phyloP scores from a whole-genome alignment of 345 rosid species.

The Pugionium cornutum region DNA sequence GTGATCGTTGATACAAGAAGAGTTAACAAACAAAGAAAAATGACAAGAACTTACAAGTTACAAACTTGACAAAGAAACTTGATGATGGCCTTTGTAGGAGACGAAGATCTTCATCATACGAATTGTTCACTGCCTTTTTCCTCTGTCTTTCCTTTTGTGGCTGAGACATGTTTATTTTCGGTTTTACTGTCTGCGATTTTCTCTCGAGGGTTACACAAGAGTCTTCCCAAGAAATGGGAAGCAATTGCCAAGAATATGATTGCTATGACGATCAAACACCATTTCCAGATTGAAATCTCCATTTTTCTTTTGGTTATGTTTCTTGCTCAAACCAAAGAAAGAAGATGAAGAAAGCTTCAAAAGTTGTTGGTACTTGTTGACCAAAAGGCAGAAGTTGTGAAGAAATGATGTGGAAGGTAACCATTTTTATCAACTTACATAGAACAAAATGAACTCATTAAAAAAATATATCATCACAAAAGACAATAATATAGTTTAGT shows the following conservation, averaged over 20 bases:
- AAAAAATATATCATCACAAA: not conserved
- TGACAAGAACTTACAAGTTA: constrained; percentile 16
- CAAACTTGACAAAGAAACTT: constrained; percentile 12
- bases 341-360: constrained; percentile 19
- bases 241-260: constrained; percentile 33
- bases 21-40: not conserved
- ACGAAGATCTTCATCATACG: constrained; percentile 18
- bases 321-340: constrained; percentile 7
- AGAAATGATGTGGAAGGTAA: constrained; percentile 31
- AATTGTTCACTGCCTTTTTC: constrained; percentile 19
- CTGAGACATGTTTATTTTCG: constrained; percentile 25
- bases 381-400: constrained; percentile 22
- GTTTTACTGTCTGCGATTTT: constrained; percentile 24
- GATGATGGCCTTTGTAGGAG: not conserved
- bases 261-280: constrained; percentile 32
- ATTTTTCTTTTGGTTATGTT: constrained; percentile 18
- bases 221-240: constrained; percentile 27
- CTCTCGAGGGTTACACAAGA: constrained; percentile 38
- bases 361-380: constrained; percentile 37
- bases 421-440: constrained; percentile 22
- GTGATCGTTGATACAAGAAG: constrained; percentile 5
- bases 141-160: not conserved
- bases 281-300: constrained; percentile 37
- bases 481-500: too few species aligned
- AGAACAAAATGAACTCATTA: constrained; percentile 8